Evolutionary conservation across 768 basidiomycete genomes (phyloP).

Genomic region (Russula compacta): DNA sequence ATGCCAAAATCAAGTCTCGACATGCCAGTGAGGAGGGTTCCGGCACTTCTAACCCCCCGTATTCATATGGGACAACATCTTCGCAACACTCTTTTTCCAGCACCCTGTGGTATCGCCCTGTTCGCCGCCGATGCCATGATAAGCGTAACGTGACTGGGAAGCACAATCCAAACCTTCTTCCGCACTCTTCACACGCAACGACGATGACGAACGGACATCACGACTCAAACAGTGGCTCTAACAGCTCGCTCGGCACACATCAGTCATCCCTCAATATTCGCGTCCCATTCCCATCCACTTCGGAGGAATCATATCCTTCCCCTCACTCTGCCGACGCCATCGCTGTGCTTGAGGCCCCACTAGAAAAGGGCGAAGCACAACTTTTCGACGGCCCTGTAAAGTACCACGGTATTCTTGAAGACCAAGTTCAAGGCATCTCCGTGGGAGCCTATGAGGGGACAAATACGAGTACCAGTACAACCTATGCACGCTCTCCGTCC

Average conservation of each 20-base stretch:
- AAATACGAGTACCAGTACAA: neutral
- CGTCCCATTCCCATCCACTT: neutral
- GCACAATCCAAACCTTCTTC: neutral
- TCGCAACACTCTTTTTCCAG: neutral
- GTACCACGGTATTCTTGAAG: neutral
- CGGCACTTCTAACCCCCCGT: neutral
- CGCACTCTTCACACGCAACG: neutral
- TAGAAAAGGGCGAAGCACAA: neutral
- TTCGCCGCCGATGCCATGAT: neutral
- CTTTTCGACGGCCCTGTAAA: neutral
- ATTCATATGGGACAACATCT: neutral
- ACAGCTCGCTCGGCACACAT: neutral
- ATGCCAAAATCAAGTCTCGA: neutral
- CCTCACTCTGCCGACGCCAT: slow-evolving; percentile 7
- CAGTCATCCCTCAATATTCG: neutral
- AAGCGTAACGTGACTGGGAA: neutral
- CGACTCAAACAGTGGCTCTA: neutral
- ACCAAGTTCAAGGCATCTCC: neutral
- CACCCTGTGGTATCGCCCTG: neutral
- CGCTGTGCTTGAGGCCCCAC: neutral
- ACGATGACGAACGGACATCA: neutral
- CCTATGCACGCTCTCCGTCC: neutral
- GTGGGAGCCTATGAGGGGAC: neutral
- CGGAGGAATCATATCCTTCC: slow-evolving; percentile 13
- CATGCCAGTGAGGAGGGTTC: neutral